Percentiles rank a stretch among this genome's conserved stretches.
These are phyloP conservation scores for Ilyonectria robusta DNA, from an alignment of 2,329 filamentous ascomycete genomes.

Conservation along the genomic window DNA sequence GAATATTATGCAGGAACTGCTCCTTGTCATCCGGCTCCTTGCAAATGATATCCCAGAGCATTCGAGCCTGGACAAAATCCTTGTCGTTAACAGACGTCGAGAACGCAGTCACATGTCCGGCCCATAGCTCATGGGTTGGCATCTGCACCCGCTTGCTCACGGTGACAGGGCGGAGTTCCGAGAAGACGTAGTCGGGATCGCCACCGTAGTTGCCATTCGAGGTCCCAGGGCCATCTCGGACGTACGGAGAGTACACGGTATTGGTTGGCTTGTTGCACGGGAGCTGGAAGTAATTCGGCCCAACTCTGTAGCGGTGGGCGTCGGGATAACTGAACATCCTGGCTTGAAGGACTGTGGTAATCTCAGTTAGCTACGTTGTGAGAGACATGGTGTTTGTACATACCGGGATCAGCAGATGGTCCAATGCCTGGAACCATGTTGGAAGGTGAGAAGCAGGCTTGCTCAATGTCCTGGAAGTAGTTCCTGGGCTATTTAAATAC, in stretches of 20 bases:
- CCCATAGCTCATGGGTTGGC: constrained; percentile 41
- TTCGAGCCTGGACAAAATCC: constrained; percentile 43
- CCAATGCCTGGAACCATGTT: constrained; percentile 66
- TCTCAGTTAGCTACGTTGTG: no score
- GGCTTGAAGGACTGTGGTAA: constrained; percentile 63
- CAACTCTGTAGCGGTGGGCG: constrained; percentile 74
- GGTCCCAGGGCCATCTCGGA: constrained; percentile 43
- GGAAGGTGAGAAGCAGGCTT: constrained; percentile 66
- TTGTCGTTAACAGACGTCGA: constrained; percentile 29
- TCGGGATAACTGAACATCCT: constrained; percentile 74
- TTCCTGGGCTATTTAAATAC: constrained; percentile 46
- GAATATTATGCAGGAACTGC: constrained; percentile 42
- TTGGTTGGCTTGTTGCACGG: constrained; percentile 50
- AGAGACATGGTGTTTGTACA: no score
- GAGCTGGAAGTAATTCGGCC: constrained; percentile 65
- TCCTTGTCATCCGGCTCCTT: constrained; percentile 33
- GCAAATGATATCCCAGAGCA: constrained; percentile 44
- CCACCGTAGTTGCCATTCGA: constrained; percentile 47
- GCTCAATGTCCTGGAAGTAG: constrained; percentile 65
- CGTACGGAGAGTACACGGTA: constrained; percentile 43
- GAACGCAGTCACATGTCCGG: constrained; percentile 38
- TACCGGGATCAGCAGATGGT: constrained; percentile 51
- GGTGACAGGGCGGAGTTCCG: constrained; percentile 59
- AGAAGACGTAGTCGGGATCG: constrained; percentile 46
- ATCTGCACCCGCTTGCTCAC: constrained; percentile 39